These are phyloP conservation scores for Hymenoscyphus salicellus DNA, from an alignment of 2,329 filamentous ascomycete genomes.

Conservation along the genomic window DNA sequence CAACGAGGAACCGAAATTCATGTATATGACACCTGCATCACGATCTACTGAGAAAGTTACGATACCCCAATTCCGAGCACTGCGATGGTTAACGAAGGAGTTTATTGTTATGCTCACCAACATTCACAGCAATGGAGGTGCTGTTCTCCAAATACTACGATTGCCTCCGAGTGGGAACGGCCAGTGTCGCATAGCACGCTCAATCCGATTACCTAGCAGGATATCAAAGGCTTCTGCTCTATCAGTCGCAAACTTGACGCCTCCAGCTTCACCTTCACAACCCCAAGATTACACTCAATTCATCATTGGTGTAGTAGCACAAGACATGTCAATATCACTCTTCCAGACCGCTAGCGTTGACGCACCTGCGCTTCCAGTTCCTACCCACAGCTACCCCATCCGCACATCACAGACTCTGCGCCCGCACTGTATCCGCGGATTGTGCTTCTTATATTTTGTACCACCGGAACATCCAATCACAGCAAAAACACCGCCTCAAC, in stretches of 20 bases:
- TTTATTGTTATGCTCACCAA: conserved; percentile 59
- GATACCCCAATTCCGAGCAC: conserved; percentile 53
- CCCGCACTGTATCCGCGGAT: too few relatives aligned
- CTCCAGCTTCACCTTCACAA: conserved; percentile 47
- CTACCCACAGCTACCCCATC: too few relatives aligned
- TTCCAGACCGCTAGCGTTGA: conserved; percentile 77
- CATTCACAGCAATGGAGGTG: conserved; percentile 56
- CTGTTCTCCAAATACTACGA: conserved; percentile 55
- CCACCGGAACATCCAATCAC: conserved; percentile 30
- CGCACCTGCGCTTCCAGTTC: too few relatives aligned
- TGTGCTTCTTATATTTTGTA: too few relatives aligned
- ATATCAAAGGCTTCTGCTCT: conserved; percentile 75
- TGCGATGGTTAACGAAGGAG: conserved; percentile 57
- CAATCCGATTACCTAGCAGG: conserved; percentile 58
- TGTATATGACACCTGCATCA: conserved; percentile 55
- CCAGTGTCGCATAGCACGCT: conserved; percentile 50
- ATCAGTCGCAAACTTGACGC: conserved; percentile 68
- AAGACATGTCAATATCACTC: conserved; percentile 74
- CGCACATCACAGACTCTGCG: too few relatives aligned
- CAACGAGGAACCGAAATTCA: conserved; percentile 47
- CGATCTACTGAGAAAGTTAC: conserved; percentile 41
- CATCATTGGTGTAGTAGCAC: conserved; percentile 74
- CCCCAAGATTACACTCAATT: conserved; percentile 68
- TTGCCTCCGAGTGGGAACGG: conserved; percentile 30
- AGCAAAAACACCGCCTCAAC: conserved; percentile 31